Evolutionary conservation across 176 grass and related monocot genomes (phyloP).

Genomic region (Raddia distichophylla): DNA sequence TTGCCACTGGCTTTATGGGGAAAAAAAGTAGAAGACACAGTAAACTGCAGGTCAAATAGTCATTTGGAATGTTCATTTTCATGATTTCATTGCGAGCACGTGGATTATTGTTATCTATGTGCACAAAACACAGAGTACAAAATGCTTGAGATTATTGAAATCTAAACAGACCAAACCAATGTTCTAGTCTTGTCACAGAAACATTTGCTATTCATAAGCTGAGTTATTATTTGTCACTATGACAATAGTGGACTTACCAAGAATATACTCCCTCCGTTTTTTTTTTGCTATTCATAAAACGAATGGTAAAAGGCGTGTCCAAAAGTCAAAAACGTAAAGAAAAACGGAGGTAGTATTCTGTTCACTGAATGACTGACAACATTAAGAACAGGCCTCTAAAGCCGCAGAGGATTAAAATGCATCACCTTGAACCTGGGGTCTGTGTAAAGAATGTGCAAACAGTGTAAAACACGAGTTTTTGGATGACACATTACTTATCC

Average conservation of each 20-base stretch:
- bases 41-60: background rate
- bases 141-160: constrained; percentile 15
- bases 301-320: no score
- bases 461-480: no score
- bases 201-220: constrained; percentile 21
- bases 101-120: background rate
- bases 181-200: background rate
- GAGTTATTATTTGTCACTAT: background rate
- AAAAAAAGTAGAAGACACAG: background rate
- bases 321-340: no score
- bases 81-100: no score
- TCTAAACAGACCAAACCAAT: constrained; percentile 16
- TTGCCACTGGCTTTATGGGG: constrained; percentile 17
- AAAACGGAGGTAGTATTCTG: background rate
- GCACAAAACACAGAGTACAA: background rate
- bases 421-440: background rate
- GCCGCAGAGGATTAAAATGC: background rate
- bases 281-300: no score
- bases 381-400: constrained; percentile 22
- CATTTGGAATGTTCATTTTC: constrained; percentile 14
- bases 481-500: no score
- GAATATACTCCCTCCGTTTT: background rate
- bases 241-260: background rate
- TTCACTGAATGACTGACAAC: constrained; percentile 6
- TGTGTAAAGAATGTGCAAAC: no score